These are phyloP conservation scores for Ascochyta fabae DNA, from an alignment of 2,329 filamentous ascomycete species.

Conservation along the genomic window DNA sequence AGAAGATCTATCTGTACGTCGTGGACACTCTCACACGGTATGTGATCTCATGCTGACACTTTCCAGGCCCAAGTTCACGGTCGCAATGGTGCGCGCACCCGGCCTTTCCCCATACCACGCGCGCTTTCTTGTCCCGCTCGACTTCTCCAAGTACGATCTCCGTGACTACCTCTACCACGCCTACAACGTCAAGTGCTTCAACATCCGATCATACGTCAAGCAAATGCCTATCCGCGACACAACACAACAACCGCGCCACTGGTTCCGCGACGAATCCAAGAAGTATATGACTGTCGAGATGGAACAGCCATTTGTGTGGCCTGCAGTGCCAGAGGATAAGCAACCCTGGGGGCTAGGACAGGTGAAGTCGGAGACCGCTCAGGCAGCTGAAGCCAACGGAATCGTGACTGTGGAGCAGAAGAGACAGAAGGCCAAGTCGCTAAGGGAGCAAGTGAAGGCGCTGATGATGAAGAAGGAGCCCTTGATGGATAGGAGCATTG, in stretches of 20 bases:
- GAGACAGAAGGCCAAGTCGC: slow-evolving; percentile 23
- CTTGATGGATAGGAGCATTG: neutral
- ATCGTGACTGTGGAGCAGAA: slow-evolving; percentile 13
- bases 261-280: slow-evolving; percentile 72
- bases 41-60: slow-evolving; percentile 13
- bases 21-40: neutral
- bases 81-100: slow-evolving; percentile 78
- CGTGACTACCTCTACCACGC: slow-evolving; percentile 91
- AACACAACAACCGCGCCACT: slow-evolving; percentile 58
- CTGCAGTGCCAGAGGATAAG: slow-evolving; percentile 65
- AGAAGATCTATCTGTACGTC: slow-evolving; percentile 57
- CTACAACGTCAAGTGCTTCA: slow-evolving; percentile 73
- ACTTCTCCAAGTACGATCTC: slow-evolving; percentile 94
- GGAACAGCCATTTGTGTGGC: slow-evolving; percentile 86
- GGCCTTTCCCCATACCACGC: slow-evolving; percentile 79
- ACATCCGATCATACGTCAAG: slow-evolving; percentile 81
- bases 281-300: slow-evolving; percentile 98
- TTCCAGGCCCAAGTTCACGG: slow-evolving; percentile 76
- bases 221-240: slow-evolving; percentile 68
- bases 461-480: slow-evolving; percentile 30
- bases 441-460: slow-evolving; percentile 37
- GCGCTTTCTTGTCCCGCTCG: slow-evolving; percentile 87
- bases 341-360: slow-evolving; percentile 52
- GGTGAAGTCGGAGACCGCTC: slow-evolving; percentile 45
- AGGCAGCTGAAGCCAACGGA: slow-evolving; percentile 15